These are phyloP conservation scores for Melaleuca quinquenervia DNA, from an alignment of 345 rosid species.

Conservation along the genomic window DNA sequence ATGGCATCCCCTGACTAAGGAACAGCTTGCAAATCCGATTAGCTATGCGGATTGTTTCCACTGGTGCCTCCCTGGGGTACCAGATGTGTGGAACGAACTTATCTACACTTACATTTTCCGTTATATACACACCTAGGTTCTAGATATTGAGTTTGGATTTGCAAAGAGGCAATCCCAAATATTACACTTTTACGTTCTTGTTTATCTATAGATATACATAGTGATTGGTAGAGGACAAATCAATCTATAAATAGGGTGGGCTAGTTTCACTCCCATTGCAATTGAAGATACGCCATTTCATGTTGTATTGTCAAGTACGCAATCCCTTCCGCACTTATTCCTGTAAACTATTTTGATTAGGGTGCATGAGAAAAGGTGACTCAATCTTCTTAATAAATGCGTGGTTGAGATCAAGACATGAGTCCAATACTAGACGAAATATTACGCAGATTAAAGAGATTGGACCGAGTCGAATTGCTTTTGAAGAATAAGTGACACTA, in stretches of 20 bases:
- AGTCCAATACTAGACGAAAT: too few relatives aligned
- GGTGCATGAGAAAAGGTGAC: neutral
- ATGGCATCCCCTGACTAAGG: constrained; percentile 49
- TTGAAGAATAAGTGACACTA: too few relatives aligned
- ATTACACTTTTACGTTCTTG: neutral
- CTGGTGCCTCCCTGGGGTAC: constrained; percentile 93
- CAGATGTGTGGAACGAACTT: constrained; percentile 88
- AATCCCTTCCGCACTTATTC: neutral
- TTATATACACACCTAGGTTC: neutral
- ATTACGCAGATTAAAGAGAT: too few relatives aligned
- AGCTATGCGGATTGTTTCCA: constrained; percentile 79
- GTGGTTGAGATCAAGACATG: too few relatives aligned
- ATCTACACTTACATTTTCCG: constrained; percentile 45
- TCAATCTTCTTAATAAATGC: neutral
- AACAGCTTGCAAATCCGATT: constrained; percentile 34
- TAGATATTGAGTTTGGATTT: too few relatives aligned
- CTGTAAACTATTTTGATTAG: neutral
- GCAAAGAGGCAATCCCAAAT: neutral
- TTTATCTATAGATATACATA: neutral
- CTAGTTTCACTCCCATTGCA: neutral
- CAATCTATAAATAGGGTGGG: neutral
- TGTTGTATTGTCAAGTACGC: neutral
- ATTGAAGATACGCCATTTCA: neutral
- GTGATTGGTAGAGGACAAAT: neutral
- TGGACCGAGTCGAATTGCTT: too few relatives aligned